Conservation (phyloP, 768 basidiomycete species). For the Floccularia luteovirens region DNA sequence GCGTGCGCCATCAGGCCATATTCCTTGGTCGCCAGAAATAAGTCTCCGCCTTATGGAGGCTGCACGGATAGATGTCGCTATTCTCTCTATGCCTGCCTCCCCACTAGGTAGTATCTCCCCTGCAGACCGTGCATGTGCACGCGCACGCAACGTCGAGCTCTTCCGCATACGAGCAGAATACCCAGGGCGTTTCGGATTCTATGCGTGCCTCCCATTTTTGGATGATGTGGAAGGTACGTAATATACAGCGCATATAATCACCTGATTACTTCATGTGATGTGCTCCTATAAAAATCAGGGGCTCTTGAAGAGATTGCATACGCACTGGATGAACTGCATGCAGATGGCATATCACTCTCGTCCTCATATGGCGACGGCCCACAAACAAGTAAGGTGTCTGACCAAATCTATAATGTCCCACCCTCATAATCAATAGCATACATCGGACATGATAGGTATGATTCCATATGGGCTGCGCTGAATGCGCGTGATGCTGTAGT, state of each 20-base stretch:
- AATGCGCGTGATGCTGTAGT: slow-evolving; percentile 50
- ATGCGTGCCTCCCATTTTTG: slow-evolving; percentile 56
- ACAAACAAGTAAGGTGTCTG: slow-evolving; percentile 37
- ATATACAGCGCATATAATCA: background rate
- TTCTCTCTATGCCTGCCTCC: slow-evolving; percentile 62
- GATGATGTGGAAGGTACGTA: slow-evolving; percentile 51
- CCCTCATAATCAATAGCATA: slow-evolving; percentile 37
- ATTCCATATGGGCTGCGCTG: slow-evolving; percentile 66
- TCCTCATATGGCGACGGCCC: slow-evolving; percentile 58
- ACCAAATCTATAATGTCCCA: background rate
- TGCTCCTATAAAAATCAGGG: slow-evolving; percentile 25
- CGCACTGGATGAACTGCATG: slow-evolving; percentile 51
- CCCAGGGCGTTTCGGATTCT: slow-evolving; percentile 60
- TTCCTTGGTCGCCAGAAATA: slow-evolving; percentile 56
- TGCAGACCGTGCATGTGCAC: slow-evolving; percentile 31
- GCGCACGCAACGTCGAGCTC: slow-evolving; percentile 40
- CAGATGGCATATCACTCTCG: slow-evolving; percentile 57
- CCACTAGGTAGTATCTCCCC: slow-evolving; percentile 26
- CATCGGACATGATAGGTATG: slow-evolving; percentile 56
- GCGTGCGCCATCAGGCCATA: slow-evolving; percentile 51
- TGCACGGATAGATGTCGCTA: slow-evolving; percentile 46
- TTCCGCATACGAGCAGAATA: slow-evolving; percentile 39
- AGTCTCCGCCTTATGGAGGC: slow-evolving; percentile 61
- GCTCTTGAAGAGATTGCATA: slow-evolving; percentile 52
- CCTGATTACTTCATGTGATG: slow-evolving; percentile 1